These are phyloP conservation scores for Gremmenia infestans DNA, from an alignment of 2,329 filamentous ascomycete species.

Conservation along the genomic window DNA sequence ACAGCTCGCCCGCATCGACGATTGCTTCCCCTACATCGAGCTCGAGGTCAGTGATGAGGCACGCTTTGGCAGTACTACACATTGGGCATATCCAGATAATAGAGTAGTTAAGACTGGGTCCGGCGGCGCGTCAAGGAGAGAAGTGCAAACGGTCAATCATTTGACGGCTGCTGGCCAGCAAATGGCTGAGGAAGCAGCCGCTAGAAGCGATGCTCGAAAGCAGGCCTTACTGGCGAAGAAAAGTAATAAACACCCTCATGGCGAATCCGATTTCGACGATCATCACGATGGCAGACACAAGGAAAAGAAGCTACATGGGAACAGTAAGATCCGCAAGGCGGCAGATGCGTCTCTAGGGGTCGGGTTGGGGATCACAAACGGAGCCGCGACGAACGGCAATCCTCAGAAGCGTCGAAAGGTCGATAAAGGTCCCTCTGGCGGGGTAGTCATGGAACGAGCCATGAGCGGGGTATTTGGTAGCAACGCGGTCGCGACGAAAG, in stretches of 20 bases:
- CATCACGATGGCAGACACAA: slow-evolving; percentile 43
- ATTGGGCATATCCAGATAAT: slow-evolving; percentile 94
- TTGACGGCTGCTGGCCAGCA: slow-evolving; percentile 65
- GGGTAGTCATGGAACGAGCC: slow-evolving; percentile 60
- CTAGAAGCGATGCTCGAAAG: slow-evolving; percentile 77
- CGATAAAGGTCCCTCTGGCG: slow-evolving; percentile 56
- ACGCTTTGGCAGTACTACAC: slow-evolving; percentile 81
- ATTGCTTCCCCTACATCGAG: slow-evolving; percentile 81
- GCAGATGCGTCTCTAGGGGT: slow-evolving; percentile 47
- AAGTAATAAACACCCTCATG: slow-evolving; percentile 53
- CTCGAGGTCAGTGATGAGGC: slow-evolving; percentile 91
- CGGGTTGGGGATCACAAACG: slow-evolving; percentile 62
- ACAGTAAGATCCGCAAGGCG: slow-evolving; percentile 58
- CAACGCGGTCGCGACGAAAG: slow-evolving; percentile 45
- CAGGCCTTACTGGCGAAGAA: slow-evolving; percentile 75
- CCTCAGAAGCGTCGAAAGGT: slow-evolving; percentile 75
- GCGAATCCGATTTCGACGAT: slow-evolving; percentile 79
- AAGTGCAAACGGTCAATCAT: slow-evolving; percentile 70
- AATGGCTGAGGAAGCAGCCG: slow-evolving; percentile 77
- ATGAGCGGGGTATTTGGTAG: slow-evolving; percentile 53
- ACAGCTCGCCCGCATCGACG: slow-evolving; percentile 78
- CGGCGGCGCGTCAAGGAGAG: slow-evolving; percentile 70
- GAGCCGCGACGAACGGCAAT: slow-evolving; percentile 43
- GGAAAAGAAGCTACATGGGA: slow-evolving; percentile 58
- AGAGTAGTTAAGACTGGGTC: slow-evolving; percentile 59